These are phyloP conservation scores for Cladosporium oxysporum DNA, from an alignment of 2,329 filamentous ascomycete species.

Conservation along the genomic window DNA sequence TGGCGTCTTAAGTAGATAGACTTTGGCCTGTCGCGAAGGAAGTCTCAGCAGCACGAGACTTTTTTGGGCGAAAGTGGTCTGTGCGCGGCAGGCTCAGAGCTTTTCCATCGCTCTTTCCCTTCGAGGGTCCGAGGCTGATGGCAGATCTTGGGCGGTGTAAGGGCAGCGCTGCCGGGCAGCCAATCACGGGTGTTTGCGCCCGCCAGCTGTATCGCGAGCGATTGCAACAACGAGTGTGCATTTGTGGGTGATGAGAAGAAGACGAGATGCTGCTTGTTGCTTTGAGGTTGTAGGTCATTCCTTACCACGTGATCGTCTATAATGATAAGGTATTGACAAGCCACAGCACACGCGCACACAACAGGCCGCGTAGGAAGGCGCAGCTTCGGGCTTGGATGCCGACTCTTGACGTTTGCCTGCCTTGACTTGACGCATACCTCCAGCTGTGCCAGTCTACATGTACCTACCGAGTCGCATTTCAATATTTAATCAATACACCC, in stretches of 20 bases:
- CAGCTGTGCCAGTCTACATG: not conserved
- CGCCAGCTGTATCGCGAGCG: not conserved
- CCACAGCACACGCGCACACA: not conserved
- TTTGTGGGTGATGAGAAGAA: not conserved
- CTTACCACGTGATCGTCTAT: not conserved
- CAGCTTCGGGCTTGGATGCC: conserved; percentile 8
- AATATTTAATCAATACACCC: not conserved
- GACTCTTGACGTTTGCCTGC: not conserved
- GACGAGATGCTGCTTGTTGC: not conserved
- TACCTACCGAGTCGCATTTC: not conserved
- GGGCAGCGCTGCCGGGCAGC: not conserved
- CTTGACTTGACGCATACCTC: not conserved
- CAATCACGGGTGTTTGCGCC: conserved; percentile 4
- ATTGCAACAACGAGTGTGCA: not conserved
- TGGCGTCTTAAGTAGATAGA: not conserved
- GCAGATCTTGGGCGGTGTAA: conserved; percentile 10
- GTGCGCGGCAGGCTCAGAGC: not conserved
- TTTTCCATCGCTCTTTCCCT: not conserved
- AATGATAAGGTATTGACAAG: not conserved
- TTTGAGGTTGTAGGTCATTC: not conserved
- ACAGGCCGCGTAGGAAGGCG: conserved; percentile 10
- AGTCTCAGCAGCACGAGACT: conserved; percentile 16
- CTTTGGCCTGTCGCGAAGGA: conserved; percentile 2
- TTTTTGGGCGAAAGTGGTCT: not conserved
- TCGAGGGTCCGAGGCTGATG: conserved; percentile 4